phyloP scores from a whole-genome alignment of 306 rosid genomes.

The Gastrolobium bilobum region DNA sequence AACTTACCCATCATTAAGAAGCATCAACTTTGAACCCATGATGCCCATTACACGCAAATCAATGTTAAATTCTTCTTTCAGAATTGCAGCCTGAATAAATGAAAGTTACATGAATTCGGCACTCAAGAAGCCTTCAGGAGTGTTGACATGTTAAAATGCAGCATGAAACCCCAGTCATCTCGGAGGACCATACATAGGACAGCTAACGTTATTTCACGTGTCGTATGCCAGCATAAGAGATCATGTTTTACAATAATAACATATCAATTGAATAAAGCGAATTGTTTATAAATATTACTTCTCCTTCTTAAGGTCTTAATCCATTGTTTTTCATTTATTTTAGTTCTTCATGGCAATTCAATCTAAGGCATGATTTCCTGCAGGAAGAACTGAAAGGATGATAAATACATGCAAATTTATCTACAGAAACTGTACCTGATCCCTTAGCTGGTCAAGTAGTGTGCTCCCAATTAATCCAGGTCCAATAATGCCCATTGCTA shows the following conservation, averaged over 20 bases:
- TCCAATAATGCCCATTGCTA: conserved; percentile 83
- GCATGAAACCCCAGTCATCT: background rate
- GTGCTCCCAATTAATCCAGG: conserved; percentile 87
- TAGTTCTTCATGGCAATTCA: background rate
- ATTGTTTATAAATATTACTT: background rate
- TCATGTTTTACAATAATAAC: background rate
- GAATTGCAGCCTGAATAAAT: conserved; percentile 66
- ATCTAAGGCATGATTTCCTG: background rate
- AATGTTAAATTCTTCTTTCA: conserved; percentile 83
- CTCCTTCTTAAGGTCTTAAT: background rate
- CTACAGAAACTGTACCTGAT: conserved; percentile 65
- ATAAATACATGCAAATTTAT: no score
- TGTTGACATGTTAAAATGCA: background rate
- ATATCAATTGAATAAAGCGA: background rate
- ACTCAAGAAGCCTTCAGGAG: background rate
- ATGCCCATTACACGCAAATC: conserved; percentile 88
- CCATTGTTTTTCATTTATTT: background rate
- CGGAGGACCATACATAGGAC: background rate
- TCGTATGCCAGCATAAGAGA: background rate
- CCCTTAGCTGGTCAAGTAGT: conserved; percentile 78
- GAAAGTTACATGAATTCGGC: background rate
- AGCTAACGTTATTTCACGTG: background rate
- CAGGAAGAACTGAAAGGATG: background rate
- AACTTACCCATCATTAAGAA: conserved; percentile 76
- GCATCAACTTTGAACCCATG: conserved; percentile 70